Percentiles rank a stretch among this genome's conserved stretches.
Conservation (phyloP, 148 eudicot genomes). For the Mesembryanthemum crystallinum region DNA sequence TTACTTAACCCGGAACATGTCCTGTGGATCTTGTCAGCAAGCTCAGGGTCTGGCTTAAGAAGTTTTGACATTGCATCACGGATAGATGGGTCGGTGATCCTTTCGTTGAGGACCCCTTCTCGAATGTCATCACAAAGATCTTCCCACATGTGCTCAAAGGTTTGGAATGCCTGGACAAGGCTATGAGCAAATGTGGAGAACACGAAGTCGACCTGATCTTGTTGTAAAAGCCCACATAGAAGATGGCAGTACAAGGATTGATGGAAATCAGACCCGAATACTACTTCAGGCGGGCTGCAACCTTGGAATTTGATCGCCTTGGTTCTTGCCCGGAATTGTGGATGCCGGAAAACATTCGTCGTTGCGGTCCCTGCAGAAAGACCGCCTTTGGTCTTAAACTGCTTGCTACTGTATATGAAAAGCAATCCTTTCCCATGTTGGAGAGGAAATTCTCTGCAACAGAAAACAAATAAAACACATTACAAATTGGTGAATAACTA, state of each 20-base stretch:
- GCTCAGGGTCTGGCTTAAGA: slow-evolving; percentile 63
- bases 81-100: slow-evolving; percentile 46
- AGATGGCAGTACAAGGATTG: slow-evolving; percentile 92
- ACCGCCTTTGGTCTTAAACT: slow-evolving; percentile 71
- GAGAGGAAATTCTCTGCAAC: slow-evolving; percentile 68
- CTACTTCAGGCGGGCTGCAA: slow-evolving; percentile 88
- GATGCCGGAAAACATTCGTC: slow-evolving; percentile 62
- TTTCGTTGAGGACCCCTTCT: slow-evolving; percentile 45
- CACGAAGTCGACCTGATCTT: slow-evolving; percentile 57
- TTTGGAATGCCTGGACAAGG: slow-evolving; percentile 78
- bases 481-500: too few relatives aligned
- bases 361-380: slow-evolving; percentile 87
- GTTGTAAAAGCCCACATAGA: slow-evolving; percentile 57
- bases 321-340: slow-evolving; percentile 50
- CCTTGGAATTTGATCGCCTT: slow-evolving; percentile 59
- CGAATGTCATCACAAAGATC: slow-evolving; percentile 65
- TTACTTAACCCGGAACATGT: slow-evolving; percentile 56
- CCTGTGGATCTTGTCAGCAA: slow-evolving; percentile 46
- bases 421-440: slow-evolving; percentile 60
- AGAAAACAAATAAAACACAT: background rate
- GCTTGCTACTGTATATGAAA: slow-evolving; percentile 85
- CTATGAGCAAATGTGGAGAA: slow-evolving; percentile 84
- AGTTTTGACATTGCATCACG: slow-evolving; percentile 54
- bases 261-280: slow-evolving; percentile 70
- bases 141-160: slow-evolving; percentile 67